Conservation (phyloP, 2,329 filamentous ascomycete species). For the Pyrenochaeta sp. region DNA sequence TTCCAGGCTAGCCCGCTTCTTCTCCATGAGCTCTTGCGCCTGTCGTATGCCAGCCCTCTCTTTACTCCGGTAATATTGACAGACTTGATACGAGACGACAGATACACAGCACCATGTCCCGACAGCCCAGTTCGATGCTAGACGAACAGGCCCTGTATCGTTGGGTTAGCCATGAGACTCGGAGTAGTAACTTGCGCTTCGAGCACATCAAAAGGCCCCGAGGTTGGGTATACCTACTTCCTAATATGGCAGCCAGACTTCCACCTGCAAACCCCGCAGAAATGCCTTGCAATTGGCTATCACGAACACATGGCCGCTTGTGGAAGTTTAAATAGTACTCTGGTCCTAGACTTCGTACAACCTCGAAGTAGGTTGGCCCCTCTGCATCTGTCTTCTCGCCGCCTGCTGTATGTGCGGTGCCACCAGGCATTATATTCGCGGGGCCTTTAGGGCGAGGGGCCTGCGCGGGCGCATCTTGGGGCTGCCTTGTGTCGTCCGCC, state of each 20-base stretch:
- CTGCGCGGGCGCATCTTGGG: conserved; percentile 24
- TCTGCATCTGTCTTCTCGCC: conserved; percentile 52
- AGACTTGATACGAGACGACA: conserved; percentile 82
- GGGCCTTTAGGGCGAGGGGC: conserved; percentile 32
- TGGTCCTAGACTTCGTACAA: conserved; percentile 70
- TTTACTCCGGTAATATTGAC: conserved; percentile 74
- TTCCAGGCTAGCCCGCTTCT: conserved; percentile 65
- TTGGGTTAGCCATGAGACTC: too few relatives aligned
- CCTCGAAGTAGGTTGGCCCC: conserved; percentile 61
- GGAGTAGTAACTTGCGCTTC: too few relatives aligned
- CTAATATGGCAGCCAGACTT: conserved; percentile 74
- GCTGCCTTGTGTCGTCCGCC: conserved; percentile 56
- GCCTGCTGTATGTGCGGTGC: conserved; percentile 66
- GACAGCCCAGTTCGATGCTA: conserved; percentile 85
- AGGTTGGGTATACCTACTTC: conserved; percentile 63
- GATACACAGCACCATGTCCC: conserved; percentile 75
- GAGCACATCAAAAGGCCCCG: too few relatives aligned
- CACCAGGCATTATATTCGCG: conserved; percentile 58
- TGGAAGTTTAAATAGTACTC: conserved; percentile 77
- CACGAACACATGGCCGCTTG: conserved; percentile 82
- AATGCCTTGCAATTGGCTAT: conserved; percentile 84
- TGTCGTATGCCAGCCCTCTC: conserved; percentile 86
- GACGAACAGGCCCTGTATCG: conserved; percentile 66
- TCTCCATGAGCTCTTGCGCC: conserved; percentile 81
- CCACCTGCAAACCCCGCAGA: conserved; percentile 78